Base-by-base conservation (phyloP, 768 basidiomycete species). In the Boletus subparvulus region DNA sequence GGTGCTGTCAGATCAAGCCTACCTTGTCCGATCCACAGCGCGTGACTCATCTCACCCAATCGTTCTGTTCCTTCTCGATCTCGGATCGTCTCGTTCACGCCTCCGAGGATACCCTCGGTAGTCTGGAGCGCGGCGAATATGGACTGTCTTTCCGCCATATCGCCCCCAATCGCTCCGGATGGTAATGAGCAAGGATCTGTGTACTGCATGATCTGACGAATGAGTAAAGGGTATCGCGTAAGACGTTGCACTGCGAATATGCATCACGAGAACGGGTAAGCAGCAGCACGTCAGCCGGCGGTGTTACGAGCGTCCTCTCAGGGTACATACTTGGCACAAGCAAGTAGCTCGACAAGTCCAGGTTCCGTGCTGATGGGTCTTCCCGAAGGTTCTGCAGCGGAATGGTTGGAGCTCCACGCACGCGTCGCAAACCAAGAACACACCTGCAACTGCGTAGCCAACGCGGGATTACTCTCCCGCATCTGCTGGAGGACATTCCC, bases 311-410 rank as follows among this genome's bases (percentile, higher is more conserved):
- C 4, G 5, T 28, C 7, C 14, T 19, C 12, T 33, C 17, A 6
- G 39, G 6, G 2, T 26, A 75, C 85, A 63, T 71, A 94, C 94
- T 96, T 0, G 94, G 94, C n/a, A 85, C 86, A 11, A 98, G 82
- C 36, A 98, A 74, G 70, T 94, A 97, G 63, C 92, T 94, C 1
- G 94, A 92, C 24, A 98, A 71, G 65, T 98, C 94, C 13, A 98
- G 73, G 64, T 86, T 93, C 47, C 94, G 81, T 4, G 86, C 86
- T 3, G 82, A 72, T 0, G 92, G 87, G 52, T 90, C 86, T 57
- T 93, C 88, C 51, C 92, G 83, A 26, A 94, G 79, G 36, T 76
- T 78, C 90, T 95, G 62, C 10, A 52, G n/a, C 6, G 37, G 39
- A 13, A 21, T 8, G 2, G 12, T 35, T 39, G 6, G 3, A 26